Base-by-base conservation (phyloP, 768 basidiomycete genomes). In the Lactarius hengduanensis region DNA sequence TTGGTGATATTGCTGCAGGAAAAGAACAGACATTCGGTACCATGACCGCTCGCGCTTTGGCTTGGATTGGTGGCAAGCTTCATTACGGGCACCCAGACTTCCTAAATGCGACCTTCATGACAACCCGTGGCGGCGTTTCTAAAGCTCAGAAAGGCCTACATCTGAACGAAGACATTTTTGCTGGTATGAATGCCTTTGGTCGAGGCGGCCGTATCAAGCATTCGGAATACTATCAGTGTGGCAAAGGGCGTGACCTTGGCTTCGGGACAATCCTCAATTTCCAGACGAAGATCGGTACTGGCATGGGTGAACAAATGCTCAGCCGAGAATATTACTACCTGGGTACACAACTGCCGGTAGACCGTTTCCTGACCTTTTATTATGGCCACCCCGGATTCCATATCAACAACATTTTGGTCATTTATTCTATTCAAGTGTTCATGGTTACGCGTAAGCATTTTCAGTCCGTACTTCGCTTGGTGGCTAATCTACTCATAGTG, bases 11-110 rank as follows among this genome's bases (percentile, higher is more conserved):
- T 69, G 97, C 97, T 57, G 97, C 97, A 66, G 97, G 97, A 59
- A 98, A 99, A 82, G 97, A 99, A 79, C 97, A 99, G 79, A 99
- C 97, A 56, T 99, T 99, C 78, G 97, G 97, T 79, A 99, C 97
- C 11, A 88, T 98, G 83, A 94, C 96, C 0, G 96, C 96, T 47
- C 90, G 96, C 74, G 90, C 92, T 0, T 80, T 97, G 68, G 92
- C 96, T 3, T 98, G 94, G 91, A 96, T 98, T 65, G 97, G 97
- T 45, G 97, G 97, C 68, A 98, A 98, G 77, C 82, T 98, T 70
- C 97, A 98, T 79, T 98, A 98, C 73, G 97, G 97, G 63, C 97
- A 98, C 78, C 97, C 97, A 9, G 97, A 99, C 87, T 98, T 99
- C 85, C 82, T 99, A 67, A 97, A 97, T 75, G 96, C 91, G 50